Conservation (phyloP, 306 rosid species). For the Casuarina glauca region DNA sequence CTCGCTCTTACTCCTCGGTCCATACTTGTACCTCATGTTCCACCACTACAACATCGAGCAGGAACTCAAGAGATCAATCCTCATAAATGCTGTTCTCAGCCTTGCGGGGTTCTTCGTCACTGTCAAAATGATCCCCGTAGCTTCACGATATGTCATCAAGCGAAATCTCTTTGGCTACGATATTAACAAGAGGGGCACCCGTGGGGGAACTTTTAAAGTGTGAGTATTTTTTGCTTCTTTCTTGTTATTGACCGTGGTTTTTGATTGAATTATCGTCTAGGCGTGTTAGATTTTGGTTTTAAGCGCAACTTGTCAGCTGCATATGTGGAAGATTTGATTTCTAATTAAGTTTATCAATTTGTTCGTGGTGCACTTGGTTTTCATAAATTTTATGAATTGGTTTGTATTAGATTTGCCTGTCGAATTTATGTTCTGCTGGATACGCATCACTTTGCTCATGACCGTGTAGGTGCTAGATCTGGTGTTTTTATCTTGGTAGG, state of each 20-base stretch:
- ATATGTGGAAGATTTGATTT: not conserved
- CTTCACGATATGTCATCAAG: conserved; percentile 71
- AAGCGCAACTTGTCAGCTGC: conserved; percentile 9
- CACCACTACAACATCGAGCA: conserved; percentile 57
- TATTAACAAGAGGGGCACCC: conserved; percentile 89
- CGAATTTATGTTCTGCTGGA: conserved; percentile 8
- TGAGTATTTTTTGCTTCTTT: conserved; percentile 35
- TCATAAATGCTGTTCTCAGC: conserved; percentile 79
- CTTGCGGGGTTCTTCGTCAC: conserved; percentile 58
- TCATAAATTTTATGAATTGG: not conserved
- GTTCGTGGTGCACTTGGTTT: conserved; percentile 15
- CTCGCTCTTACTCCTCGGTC: conserved; percentile 47
- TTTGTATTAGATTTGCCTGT: conserved; percentile 20
- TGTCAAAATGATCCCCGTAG: conserved; percentile 76
- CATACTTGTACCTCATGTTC: conserved; percentile 68
- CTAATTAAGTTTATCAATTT: not conserved
- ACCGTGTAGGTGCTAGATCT: not conserved
- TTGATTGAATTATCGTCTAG: not conserved
- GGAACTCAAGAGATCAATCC: conserved; percentile 58
- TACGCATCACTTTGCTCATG: not conserved
- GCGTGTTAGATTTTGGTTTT: conserved; percentile 22
- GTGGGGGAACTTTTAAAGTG: conserved; percentile 81
- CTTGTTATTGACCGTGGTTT: not conserved
- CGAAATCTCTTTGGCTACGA: conserved; percentile 82
- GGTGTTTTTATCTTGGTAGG: not conserved